Conservation (phyloP, 441 rosid genomes). For the Erodium trifolium region DNA sequence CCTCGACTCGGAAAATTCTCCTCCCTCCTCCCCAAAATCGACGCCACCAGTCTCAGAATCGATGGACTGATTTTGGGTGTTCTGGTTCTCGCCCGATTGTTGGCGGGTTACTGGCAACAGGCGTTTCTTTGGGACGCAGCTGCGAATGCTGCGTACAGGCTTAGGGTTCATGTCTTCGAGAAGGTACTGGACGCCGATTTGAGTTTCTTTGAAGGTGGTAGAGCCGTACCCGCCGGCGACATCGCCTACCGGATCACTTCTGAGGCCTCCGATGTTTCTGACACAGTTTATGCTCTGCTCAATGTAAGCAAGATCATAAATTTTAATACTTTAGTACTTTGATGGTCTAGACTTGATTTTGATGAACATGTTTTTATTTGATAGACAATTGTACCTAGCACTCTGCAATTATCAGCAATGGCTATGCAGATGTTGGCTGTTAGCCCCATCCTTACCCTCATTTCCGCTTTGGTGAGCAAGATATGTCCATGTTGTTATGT, state of each 20-base stretch:
- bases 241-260: slow-evolving; percentile 72
- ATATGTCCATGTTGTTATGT: not conserved
- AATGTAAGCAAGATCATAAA: slow-evolving; percentile 40
- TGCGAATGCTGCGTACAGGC: slow-evolving; percentile 37
- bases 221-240: slow-evolving; percentile 61
- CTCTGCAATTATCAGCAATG: slow-evolving; percentile 72
- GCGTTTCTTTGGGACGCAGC: slow-evolving; percentile 82
- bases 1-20: slow-evolving; percentile 59
- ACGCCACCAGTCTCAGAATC: slow-evolving; percentile 26
- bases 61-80: slow-evolving; percentile 39
- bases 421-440: slow-evolving; percentile 67
- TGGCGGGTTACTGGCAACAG: slow-evolving; percentile 61
- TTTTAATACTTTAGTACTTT: not conserved
- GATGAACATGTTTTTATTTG: slow-evolving; percentile 14
- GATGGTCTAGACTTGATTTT: not conserved
- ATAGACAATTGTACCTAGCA: slow-evolving; percentile 74
- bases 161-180: slow-evolving; percentile 54
- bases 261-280: slow-evolving; percentile 73
- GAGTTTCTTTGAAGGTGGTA: slow-evolving; percentile 69
- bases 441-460: slow-evolving; percentile 62
- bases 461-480: slow-evolving; percentile 60
- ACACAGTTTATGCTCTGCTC: slow-evolving; percentile 64
- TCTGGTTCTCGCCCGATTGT: slow-evolving; percentile 38
- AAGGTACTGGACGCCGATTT: slow-evolving; percentile 59
- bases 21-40: slow-evolving; percentile 1